A percentile compares a stretch with the other conserved stretches of the same genome.
Evolutionary conservation across 73 alveolate genomes (phyloP).

Genomic region (Stentor coeruleus): DNA sequence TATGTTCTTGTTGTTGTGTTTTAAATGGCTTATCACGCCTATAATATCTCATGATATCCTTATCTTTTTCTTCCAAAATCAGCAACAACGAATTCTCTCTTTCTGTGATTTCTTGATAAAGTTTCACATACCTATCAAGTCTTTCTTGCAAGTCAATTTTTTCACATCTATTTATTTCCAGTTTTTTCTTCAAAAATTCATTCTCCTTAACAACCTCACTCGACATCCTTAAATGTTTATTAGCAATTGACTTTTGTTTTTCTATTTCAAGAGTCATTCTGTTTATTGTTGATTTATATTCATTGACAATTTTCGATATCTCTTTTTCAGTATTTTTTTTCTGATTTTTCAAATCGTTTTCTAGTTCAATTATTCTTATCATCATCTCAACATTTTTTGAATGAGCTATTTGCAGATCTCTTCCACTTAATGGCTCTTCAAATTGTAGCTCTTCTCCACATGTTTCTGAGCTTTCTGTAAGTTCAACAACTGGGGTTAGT

Average conservation of each 20-base stretch:
- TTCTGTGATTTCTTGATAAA: neutral
- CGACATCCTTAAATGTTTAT: neutral
- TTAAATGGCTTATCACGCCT: neutral
- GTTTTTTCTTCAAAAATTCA: neutral
- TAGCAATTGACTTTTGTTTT: too few species aligned
- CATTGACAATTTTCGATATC: neutral
- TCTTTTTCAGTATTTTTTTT: neutral
- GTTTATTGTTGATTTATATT: too few species aligned
- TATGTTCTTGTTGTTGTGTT: neutral
- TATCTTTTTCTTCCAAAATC: neutral
- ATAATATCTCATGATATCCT: neutral
- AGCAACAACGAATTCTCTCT: neutral
- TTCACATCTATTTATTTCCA: neutral
- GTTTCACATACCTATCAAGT: neutral
- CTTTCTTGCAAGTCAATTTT: neutral
- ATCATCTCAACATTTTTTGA: neutral
- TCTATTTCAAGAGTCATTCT: neutral
- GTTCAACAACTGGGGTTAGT: neutral
- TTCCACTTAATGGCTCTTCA: neutral
- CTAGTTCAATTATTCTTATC: neutral
- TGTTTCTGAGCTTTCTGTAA: neutral
- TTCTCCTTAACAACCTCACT: neutral
- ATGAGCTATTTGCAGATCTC: neutral
- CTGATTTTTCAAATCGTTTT: too few species aligned
- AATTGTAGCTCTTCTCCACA: neutral